phyloP scores from a whole-genome alignment of 495 filamentous ascomycete species.

The Neurospora africana region DNA sequence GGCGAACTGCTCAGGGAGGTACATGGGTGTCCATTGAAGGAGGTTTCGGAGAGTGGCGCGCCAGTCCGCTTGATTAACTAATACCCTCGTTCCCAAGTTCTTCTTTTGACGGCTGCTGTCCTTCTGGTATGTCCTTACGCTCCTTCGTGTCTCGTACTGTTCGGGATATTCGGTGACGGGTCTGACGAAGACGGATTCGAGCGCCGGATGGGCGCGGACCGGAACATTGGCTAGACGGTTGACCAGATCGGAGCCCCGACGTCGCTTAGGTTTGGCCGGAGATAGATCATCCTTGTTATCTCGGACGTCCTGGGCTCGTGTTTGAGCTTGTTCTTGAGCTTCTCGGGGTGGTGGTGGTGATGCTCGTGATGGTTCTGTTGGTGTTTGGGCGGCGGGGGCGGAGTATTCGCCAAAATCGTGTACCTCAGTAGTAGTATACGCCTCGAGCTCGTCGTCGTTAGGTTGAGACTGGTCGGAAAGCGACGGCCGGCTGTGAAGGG shows the following conservation, averaged over 20 bases:
- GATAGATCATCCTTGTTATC: background rate
- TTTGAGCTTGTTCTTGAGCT: background rate
- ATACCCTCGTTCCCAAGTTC: background rate
- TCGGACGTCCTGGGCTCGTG: background rate
- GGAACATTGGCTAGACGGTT: constrained; percentile 14
- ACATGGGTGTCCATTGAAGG: constrained; percentile 9
- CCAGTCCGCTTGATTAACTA: constrained; percentile 12
- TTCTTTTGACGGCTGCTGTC: constrained; percentile 1
- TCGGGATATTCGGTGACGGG: constrained; percentile 10
- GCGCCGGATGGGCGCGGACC: constrained; percentile 8
- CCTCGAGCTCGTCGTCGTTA: background rate
- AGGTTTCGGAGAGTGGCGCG: constrained; percentile 15
- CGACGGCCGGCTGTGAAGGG: background rate
- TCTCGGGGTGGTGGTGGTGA: background rate
- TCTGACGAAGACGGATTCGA: constrained; percentile 15
- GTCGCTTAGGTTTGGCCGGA: background rate
- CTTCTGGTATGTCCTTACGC: background rate
- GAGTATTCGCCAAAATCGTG: background rate
- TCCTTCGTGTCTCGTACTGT: constrained; percentile 4
- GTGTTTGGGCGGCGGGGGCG: background rate
- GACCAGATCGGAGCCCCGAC: background rate
- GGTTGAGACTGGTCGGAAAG: background rate
- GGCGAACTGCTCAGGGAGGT: background rate
- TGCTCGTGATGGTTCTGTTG: background rate
- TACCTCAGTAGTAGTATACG: background rate